phyloP scores from a whole-genome alignment of 768 basidiomycete genomes.

The Asterophora parasitica region DNA sequence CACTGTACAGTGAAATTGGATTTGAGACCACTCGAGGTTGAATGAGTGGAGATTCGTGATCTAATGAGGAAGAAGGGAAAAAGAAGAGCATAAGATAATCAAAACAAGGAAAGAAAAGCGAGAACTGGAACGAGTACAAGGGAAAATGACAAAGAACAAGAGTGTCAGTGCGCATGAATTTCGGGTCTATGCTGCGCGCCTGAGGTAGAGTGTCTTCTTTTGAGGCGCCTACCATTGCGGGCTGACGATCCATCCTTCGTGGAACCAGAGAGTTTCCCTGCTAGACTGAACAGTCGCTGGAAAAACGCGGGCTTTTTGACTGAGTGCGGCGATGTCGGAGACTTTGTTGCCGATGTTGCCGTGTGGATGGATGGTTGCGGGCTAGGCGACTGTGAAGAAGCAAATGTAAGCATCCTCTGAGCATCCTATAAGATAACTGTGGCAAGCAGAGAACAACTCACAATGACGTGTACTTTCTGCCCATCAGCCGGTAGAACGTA shows the following conservation, averaged over 20 bases:
- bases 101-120: not conserved
- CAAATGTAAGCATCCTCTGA: not conserved
- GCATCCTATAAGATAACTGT: conserved; percentile 1
- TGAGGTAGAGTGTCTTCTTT: conserved; percentile 47
- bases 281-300: conserved; percentile 52
- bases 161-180: conserved; percentile 3
- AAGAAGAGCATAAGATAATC: conserved; percentile 5
- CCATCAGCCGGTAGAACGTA: conserved; percentile 67
- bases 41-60: not conserved
- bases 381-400: conserved; percentile 30
- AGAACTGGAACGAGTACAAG: not conserved
- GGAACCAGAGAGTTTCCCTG: conserved; percentile 42
- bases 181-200: conserved; percentile 16
- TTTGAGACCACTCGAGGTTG: not conserved
- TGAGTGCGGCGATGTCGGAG: conserved; percentile 44
- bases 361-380: conserved; percentile 52
- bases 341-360: conserved; percentile 54
- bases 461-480: conserved; percentile 73
- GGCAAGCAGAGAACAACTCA: conserved; percentile 34
- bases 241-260: conserved; percentile 29
- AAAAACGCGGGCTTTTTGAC: conserved; percentile 53
- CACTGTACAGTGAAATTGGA: not conserved
- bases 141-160: too few relatives aligned
- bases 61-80: conserved; percentile 1
- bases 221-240: conserved; percentile 32